These are phyloP conservation scores for Candida germanica DNA, from an alignment of 805 yeast genomes.

Conservation along the genomic window DNA sequence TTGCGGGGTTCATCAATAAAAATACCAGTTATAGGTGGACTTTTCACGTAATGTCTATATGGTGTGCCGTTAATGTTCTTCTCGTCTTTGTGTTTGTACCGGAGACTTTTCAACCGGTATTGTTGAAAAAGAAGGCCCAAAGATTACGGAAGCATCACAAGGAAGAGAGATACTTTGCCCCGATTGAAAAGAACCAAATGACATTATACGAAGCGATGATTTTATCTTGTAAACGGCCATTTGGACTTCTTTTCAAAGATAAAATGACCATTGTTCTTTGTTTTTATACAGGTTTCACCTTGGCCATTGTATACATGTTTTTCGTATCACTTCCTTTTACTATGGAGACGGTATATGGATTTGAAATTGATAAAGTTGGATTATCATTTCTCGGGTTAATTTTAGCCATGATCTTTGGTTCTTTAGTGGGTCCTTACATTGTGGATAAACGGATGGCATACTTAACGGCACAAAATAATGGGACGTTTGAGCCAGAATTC, in stretches of 20 bases:
- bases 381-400: constrained; percentile 33
- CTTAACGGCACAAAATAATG: constrained; percentile 29
- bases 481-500: constrained; percentile 65
- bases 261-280: constrained; percentile 28
- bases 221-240: constrained; percentile 21
- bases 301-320: constrained; percentile 42
- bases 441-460: constrained; percentile 28
- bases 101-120: constrained; percentile 27
- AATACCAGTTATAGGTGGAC: constrained; percentile 23
- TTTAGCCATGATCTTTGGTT: constrained; percentile 35
- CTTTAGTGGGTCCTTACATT: constrained; percentile 21
- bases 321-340: constrained; percentile 42
- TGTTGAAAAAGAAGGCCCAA: constrained; percentile 21
- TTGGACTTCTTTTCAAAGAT: constrained; percentile 23
- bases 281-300: constrained; percentile 43
- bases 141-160: constrained; percentile 32
- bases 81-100: constrained; percentile 23
- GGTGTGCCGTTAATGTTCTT: constrained; percentile 18
- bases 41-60: constrained; percentile 23
- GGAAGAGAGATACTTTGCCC: constrained; percentile 36
- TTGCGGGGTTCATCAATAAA: constrained; percentile 24
- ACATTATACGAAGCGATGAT: constrained; percentile 18
- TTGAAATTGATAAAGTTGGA: constrained; percentile 22
- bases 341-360: constrained; percentile 37
- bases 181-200: constrained; percentile 28